Percentiles rank a stretch among this genome's conserved stretches.
Evolutionary conservation across 2,329 filamentous ascomycete genomes (phyloP).

Genomic region (Claviceps cyperi): DNA sequence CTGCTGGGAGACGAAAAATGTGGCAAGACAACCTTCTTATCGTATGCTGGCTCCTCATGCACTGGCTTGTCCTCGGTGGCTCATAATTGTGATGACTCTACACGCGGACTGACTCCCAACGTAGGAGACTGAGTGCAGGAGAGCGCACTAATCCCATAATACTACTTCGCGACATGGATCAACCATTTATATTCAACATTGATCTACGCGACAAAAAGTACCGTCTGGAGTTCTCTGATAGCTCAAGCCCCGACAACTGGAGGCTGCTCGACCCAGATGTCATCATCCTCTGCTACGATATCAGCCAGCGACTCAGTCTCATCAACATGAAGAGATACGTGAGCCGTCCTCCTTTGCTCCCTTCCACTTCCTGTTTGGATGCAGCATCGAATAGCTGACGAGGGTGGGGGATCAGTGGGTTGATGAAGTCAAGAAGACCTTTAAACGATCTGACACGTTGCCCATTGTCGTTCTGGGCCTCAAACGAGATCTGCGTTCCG

Average conservation of each 20-base stretch:
- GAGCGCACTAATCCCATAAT: slow-evolving; percentile 27
- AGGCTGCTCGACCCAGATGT: slow-evolving; percentile 42
- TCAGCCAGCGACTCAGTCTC: slow-evolving; percentile 41
- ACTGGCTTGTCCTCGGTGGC: background rate
- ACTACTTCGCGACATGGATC: slow-evolving; percentile 42
- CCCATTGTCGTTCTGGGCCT: slow-evolving; percentile 44
- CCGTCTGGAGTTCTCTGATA: slow-evolving; percentile 46
- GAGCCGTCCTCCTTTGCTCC: slow-evolving; percentile 12
- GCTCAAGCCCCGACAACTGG: slow-evolving; percentile 44
- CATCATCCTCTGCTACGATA: slow-evolving; percentile 46
- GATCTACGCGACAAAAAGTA: slow-evolving; percentile 25
- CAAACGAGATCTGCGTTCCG: slow-evolving; percentile 45
- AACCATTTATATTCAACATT: slow-evolving; percentile 46
- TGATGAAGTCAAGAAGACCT: slow-evolving; percentile 35
- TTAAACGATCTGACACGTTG: slow-evolving; percentile 30
- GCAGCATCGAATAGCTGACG: background rate
- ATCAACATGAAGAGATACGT: slow-evolving; percentile 44
- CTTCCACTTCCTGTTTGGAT: slow-evolving; percentile 4
- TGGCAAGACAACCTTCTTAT: slow-evolving; percentile 47
- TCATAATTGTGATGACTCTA: background rate
- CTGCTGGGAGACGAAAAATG: slow-evolving; percentile 44
- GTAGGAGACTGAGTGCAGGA: slow-evolving; percentile 37
- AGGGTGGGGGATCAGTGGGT: slow-evolving; percentile 33
- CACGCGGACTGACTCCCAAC: background rate
- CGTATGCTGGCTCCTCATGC: slow-evolving; percentile 27